Base-by-base conservation (phyloP, 305 asterid species). In the Fraxinus angustifolia region DNA sequence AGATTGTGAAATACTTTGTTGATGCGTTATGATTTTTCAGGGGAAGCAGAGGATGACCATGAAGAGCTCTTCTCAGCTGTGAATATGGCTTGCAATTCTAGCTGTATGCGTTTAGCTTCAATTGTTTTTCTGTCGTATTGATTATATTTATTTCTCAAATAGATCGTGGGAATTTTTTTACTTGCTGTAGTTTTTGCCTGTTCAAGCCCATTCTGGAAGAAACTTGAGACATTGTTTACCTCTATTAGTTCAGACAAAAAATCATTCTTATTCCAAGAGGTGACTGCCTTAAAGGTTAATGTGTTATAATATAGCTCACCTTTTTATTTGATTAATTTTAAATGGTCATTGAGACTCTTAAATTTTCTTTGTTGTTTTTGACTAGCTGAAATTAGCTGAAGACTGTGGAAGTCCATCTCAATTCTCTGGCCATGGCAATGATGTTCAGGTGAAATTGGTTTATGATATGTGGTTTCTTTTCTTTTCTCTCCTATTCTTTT, bases 31-130 rank as follows among this genome's bases (percentile, higher is more conserved):
- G 80, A 16, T 40, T 80, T 83, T 83, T 82, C 89, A 96, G 99
- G 98, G 87, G 98, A 96, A 85, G 89, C 93, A 68, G 98, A 94
- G 65, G 99, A 95, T 75, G 98, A 93, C 77, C 94, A 87, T 8
- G 99, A 96, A 77, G 99, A 96, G 86, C 93, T 94, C 83, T 58
- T 88, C 79, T 79, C 88, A 70, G 96, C 97, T 78, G 98, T 97
- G 75, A 93, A 88, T 74, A 85, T 85, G 78, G 94, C 98, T 78
- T 86, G 88, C 87, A 91, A 83, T 80, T 90, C 92, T 84, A 87
- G 87, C 84, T 31, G 99, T 96, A 87, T 70, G 92, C 80, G 60
- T 86, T 76, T 50, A 75, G 75, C 33, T 36, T 79, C 70, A 78
- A 45, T 30, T 82, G 80, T 70, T 30, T 21, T 31, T 23, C 73